A percentile compares a stretch with the other conserved stretches of the same genome.
These are phyloP conservation scores for Leishmania mexicana DNA, from an alignment of 208 protist genomes.

Conservation along the genomic window DNA sequence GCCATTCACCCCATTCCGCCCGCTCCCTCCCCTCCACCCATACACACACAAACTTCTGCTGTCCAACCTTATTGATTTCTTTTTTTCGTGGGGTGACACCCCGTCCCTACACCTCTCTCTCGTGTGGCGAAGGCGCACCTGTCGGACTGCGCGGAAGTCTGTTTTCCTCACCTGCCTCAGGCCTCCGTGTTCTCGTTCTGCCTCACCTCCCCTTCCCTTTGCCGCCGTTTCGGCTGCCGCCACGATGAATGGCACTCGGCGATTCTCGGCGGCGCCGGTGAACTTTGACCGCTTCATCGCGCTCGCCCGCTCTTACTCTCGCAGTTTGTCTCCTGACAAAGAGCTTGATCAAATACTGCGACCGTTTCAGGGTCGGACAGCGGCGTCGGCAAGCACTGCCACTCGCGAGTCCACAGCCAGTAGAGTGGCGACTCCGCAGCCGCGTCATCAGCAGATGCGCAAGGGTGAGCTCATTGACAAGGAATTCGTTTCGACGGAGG, in stretches of 20 bases:
- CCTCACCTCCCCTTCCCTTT: neutral
- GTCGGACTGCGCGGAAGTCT: neutral
- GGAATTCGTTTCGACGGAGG: neutral
- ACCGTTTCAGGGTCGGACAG: slow-evolving; percentile 21
- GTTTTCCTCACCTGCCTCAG: neutral
- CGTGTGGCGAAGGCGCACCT: neutral
- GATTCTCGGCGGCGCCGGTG: slow-evolving; percentile 44
- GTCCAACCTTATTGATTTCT: neutral
- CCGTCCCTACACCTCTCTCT: neutral
- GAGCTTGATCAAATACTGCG: slow-evolving; percentile 82
- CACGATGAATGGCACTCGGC: slow-evolving; percentile 12
- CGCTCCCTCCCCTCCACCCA: neutral
- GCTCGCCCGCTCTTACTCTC: slow-evolving; percentile 44
- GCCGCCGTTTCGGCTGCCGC: neutral
- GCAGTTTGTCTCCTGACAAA: slow-evolving; percentile 68
- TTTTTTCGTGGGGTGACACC: neutral
- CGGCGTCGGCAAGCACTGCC: neutral
- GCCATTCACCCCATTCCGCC: neutral
- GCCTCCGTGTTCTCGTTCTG: neutral
- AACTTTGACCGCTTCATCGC: slow-evolving; percentile 76
- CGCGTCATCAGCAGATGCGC: neutral
- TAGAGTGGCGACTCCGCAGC: neutral
- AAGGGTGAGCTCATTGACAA: neutral
- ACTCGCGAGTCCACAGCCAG: slow-evolving; percentile 2
- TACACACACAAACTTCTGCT: neutral